Evolutionary conservation across 2,329 filamentous ascomycete genomes (phyloP).

Genomic region (Massarina eburnea): DNA sequence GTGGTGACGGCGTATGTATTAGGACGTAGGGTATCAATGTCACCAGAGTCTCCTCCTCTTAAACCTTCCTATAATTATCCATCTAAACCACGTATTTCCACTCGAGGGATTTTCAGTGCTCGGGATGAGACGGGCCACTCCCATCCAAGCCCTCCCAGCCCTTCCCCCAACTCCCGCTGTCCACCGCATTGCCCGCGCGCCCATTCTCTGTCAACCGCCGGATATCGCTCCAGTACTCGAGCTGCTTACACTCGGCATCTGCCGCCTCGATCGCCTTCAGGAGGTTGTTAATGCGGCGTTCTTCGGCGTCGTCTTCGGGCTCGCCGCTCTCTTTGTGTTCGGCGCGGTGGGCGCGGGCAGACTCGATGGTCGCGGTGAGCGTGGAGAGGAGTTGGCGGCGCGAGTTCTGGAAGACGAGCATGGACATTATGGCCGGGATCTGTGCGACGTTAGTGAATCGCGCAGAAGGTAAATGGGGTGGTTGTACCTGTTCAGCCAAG

Average conservation of each 20-base stretch:
- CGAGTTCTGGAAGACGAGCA: conserved; percentile 88
- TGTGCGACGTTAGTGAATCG: conserved; percentile 18
- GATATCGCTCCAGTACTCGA: conserved; percentile 85
- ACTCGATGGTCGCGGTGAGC: conserved; percentile 61
- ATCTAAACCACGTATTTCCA: too few species aligned
- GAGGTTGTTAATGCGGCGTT: conserved; percentile 66
- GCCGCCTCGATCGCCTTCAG: conserved; percentile 73
- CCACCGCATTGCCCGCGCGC: conserved; percentile 35
- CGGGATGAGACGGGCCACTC: conserved; percentile 38
- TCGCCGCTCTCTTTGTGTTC: conserved; percentile 46
- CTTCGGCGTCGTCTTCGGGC: conserved; percentile 49
- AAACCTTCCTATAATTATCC: too few species aligned
- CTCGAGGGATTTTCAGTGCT: too few species aligned
- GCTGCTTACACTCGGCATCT: conserved; percentile 74
- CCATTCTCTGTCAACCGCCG: conserved; percentile 46
- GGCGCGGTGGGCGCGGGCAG: conserved; percentile 53
- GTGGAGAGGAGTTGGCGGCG: conserved; percentile 73
- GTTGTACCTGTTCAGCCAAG: conserved; percentile 62
- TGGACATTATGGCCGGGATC: conserved; percentile 53
- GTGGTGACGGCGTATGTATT: too few species aligned
- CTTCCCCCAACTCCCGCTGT: conserved; percentile 37
- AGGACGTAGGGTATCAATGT: too few species aligned
- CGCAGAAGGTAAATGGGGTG: not conserved
- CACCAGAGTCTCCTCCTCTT: too few species aligned
- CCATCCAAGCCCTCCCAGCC: conserved; percentile 43